A percentile compares a stretch with the other conserved stretches of the same genome.
Conservation (phyloP, 2,329 filamentous ascomycete species). For the Fusarium subtropicale region DNA sequence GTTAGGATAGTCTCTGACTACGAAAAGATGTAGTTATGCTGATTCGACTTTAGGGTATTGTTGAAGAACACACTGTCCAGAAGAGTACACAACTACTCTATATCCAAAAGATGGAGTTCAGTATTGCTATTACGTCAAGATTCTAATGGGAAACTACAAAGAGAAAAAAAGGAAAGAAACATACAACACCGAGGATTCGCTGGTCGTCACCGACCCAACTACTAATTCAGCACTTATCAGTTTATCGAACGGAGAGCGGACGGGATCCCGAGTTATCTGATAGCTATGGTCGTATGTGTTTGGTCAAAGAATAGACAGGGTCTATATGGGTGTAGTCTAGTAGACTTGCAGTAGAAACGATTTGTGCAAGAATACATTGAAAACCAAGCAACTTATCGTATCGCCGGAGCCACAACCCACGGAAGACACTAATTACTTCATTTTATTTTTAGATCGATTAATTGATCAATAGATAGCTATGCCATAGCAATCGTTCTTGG, state of each 20-base stretch:
- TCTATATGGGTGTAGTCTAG: neutral
- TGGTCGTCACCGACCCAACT: conserved; percentile 33
- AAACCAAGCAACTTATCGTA: neutral
- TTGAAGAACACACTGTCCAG: conserved; percentile 35
- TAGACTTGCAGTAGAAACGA: neutral
- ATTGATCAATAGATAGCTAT: fast-evolving
- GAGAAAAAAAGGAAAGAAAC: conserved; percentile 9
- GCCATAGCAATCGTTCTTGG: neutral
- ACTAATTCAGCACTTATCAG: conserved; percentile 35
- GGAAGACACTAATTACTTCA: neutral
- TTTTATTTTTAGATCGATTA: no score
- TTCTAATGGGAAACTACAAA: neutral
- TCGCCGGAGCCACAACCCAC: neutral
- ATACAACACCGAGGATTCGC: conserved; percentile 38
- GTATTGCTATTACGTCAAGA: neutral
- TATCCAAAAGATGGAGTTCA: no score
- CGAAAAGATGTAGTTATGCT: conserved; percentile 30
- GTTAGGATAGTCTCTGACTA: conserved; percentile 63
- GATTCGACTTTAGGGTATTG: conserved; percentile 47
- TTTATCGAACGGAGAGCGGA: conserved; percentile 36
- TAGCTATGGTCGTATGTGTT: conserved; percentile 35
- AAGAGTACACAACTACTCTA: neutral
- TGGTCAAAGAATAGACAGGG: neutral
- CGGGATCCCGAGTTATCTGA: conserved; percentile 36
- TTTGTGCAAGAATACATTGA: neutral